These are phyloP conservation scores for Madurella mycetomatis DNA, from an alignment of 2,329 filamentous ascomycete genomes.

Conservation along the genomic window DNA sequence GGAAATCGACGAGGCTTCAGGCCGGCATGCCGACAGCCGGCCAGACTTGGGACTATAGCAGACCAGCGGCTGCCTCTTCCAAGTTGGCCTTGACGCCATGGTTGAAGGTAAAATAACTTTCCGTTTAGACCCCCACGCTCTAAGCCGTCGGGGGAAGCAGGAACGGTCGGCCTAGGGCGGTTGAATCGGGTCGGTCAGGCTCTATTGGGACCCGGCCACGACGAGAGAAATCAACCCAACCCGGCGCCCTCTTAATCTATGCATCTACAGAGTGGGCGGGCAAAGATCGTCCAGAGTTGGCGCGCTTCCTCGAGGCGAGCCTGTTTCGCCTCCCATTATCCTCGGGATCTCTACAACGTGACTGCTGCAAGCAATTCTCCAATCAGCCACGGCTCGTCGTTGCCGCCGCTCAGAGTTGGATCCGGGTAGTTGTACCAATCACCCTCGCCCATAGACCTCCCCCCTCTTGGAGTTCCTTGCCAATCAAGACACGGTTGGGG, in stretches of 20 bases:
- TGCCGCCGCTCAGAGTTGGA: slow-evolving; percentile 12
- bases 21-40: neutral
- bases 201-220: neutral
- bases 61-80: neutral
- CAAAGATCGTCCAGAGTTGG: neutral
- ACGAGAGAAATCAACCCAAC: neutral
- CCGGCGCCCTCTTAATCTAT: neutral
- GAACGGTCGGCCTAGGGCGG: slow-evolving; percentile 3
- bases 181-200: neutral
- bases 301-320: neutral
- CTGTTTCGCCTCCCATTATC: slow-evolving; percentile 7
- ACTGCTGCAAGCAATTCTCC: slow-evolving; percentile 16
- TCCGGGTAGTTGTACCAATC: slow-evolving; percentile 14
- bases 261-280: neutral
- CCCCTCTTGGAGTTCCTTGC: neutral
- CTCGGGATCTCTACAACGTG: slow-evolving; percentile 1
- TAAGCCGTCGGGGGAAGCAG: neutral
- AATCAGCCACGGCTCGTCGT: slow-evolving; percentile 13
- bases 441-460: neutral
- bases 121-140: too few relatives aligned
- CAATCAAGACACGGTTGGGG: neutral
- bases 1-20: neutral
- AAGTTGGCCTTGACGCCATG: neutral
- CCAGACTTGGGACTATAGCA: neutral
- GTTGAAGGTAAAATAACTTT: neutral